Conservation (phyloP, 2,329 filamentous ascomycete genomes). For the Hyphodiscus sp. region DNA sequence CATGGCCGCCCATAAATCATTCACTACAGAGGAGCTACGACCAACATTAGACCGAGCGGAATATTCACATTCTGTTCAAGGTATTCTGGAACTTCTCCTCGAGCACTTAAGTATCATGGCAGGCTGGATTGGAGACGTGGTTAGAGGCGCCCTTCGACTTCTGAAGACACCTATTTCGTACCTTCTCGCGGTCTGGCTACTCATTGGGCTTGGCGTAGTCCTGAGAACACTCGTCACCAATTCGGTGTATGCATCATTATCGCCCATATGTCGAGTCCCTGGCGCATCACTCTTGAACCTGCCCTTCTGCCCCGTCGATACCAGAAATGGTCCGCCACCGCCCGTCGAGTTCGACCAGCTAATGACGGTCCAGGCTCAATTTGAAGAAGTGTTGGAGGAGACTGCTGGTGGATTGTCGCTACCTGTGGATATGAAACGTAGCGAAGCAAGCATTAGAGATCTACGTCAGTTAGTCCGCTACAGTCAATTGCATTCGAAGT, state of each 20-base stretch:
- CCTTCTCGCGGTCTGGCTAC: slow-evolving; percentile 53
- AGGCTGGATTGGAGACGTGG: slow-evolving; percentile 47
- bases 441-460: slow-evolving; percentile 68
- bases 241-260: slow-evolving; percentile 54
- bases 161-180: slow-evolving; percentile 59
- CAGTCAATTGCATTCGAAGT: slow-evolving; percentile 55
- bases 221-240: slow-evolving; percentile 55
- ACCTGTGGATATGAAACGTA: slow-evolving; percentile 72
- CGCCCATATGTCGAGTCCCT: slow-evolving; percentile 65
- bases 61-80: slow-evolving; percentile 7
- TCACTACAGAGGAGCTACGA: not conserved
- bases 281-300: slow-evolving; percentile 54
- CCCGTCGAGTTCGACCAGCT: slow-evolving; percentile 63
- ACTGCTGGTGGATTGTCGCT: slow-evolving; percentile 59
- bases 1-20: slow-evolving; percentile 1
- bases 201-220: slow-evolving; percentile 52
- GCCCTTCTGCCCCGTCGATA: slow-evolving; percentile 50
- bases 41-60: not conserved
- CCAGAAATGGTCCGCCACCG: slow-evolving; percentile 18
- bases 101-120: slow-evolving; percentile 22
- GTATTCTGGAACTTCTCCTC: slow-evolving; percentile 18
- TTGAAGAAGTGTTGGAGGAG: slow-evolving; percentile 68
- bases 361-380: slow-evolving; percentile 66
- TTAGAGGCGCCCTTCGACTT: slow-evolving; percentile 53
- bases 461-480: slow-evolving; percentile 65